Base-by-base conservation (phyloP, 2,329 filamentous ascomycete species). In the Pseudohalonectria lignicola region DNA sequence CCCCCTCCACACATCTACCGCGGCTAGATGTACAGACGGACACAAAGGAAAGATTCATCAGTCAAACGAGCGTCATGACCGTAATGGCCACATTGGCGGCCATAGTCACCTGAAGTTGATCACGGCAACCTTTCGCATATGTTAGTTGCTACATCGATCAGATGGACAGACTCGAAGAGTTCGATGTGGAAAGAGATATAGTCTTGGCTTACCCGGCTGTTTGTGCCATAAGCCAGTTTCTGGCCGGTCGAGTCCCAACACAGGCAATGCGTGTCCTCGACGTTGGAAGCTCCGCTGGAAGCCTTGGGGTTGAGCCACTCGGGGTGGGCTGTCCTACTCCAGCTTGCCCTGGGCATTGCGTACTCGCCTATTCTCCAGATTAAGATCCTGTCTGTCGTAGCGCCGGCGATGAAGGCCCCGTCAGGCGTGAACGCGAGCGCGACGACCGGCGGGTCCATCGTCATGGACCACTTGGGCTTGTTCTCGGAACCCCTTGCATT, bases 321-420 rank as follows among this genome's bases (percentile, higher is more conserved):
- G 1, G 65, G 60, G 45, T 78, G 71, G 9, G 66, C 60, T 19
- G 63, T 59, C 43, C 71, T 60, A 42, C 62, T 71, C 76, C 76
- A 81, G 49, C 64, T 73, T 13, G 76, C 76, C 33, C 72, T 64
- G 4, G 76, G 76, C 33, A 76, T 63, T 19, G 63, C 59, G 33
- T 69, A 62, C 37, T 75, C 76, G 42, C 71, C 74, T 11, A 79
- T 69, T 50, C 78, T 79, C 74, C 76, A 81, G 33, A 81, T 77
- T 29, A 79, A 56, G 12, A 80, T 71, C 40, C 64, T 66, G 25
- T 69, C 67, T 16, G 65, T 65, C 1, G 75, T 79, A 5, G 74
- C 76, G 4, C 73, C 75, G 1, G 76, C 76, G 37, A 81, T 68
- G 45, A 77, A 78, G 16, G 67, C 67, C 2, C 76, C 76, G 42